Conservation (phyloP, 2,329 filamentous ascomycete species). For the Cladosporium colombiae region DNA sequence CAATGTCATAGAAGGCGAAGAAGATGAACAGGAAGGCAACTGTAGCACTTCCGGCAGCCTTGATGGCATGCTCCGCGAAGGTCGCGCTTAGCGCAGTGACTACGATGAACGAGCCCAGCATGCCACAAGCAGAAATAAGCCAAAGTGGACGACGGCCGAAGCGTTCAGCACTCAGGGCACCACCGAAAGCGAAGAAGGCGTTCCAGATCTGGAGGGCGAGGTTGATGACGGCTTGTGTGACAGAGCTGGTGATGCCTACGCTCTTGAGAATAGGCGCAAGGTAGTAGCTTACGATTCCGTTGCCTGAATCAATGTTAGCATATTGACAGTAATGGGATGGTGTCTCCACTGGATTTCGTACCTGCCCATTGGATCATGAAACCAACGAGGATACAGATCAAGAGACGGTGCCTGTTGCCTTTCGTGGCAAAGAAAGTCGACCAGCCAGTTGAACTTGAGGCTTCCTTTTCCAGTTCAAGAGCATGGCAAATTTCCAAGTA, state of each 20-base stretch:
- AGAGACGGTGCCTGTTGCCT: slow-evolving; percentile 41
- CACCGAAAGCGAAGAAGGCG: slow-evolving; percentile 39
- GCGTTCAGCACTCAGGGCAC: slow-evolving; percentile 45
- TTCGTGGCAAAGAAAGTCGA: slow-evolving; percentile 26
- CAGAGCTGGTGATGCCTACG: slow-evolving; percentile 41
- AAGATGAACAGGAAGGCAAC: slow-evolving; percentile 49
- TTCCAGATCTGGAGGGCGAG: slow-evolving; percentile 44
- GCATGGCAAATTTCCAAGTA: slow-evolving; percentile 62
- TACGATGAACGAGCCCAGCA: slow-evolving; percentile 47
- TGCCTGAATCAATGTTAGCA: neutral
- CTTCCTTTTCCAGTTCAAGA: slow-evolving; percentile 56
- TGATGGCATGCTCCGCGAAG: slow-evolving; percentile 37
- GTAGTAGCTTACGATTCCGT: slow-evolving; percentile 1
- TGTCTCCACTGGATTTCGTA: slow-evolving; percentile 20
- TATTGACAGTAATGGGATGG: neutral
- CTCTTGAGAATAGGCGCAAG: slow-evolving; percentile 38
- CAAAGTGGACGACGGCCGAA: slow-evolving; percentile 48
- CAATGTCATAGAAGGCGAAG: slow-evolving; percentile 45
- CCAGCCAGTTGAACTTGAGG: slow-evolving; percentile 41
- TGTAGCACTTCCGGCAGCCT: slow-evolving; percentile 40
- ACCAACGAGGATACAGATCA: slow-evolving; percentile 42
- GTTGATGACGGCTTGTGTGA: slow-evolving; percentile 42
- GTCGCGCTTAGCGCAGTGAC: slow-evolving; percentile 45
- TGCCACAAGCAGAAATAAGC: slow-evolving; percentile 44
- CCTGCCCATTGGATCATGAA: slow-evolving; percentile 44